Evolutionary conservation across 108 stramenopile species (phyloP), one percentile per base, ranked within the genome.

Genomic region (Mayamaea pseudoterrestris): DNA sequence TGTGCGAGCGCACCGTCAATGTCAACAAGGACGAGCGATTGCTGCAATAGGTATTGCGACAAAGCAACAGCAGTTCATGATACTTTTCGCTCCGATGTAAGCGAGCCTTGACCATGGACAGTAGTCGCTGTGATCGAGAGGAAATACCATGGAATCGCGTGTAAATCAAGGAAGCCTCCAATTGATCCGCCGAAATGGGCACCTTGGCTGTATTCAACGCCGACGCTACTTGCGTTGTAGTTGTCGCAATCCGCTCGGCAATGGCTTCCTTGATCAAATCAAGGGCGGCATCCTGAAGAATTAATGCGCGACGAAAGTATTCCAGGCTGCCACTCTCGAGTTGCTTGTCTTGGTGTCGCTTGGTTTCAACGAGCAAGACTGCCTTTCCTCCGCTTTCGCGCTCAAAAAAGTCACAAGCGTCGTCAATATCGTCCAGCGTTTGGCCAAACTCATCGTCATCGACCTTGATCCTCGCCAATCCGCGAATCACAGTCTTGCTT

Each of bases 131-230:
- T 45, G 73, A 78, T 2, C 89, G 55, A 12, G 65, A 71, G 11
- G 89, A 83, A 59, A 90, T 90, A 12, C 89, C 89, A 55, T 90
- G 83, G 50, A 83, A 90, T 12, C 89, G 76, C 9, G 89, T 90
- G 50, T 86, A 90, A 5, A 83, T 60, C 47, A 90, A 52, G 18
- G 75, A 78, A 0, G 89, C 89, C 54, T 90, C 89, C 53, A 90
- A 61, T 50, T 80, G 80, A 51, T 90, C 89, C 18, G 80, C 81
- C 1, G 68, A 60, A 37, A 90, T 60, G 9, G 81, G 78, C 2
- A 47, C 46, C 41, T 67, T 68, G 6, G 66, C 68, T 23, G 82
- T 41, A 53, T 80, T 55, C 42, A 90, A 54, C 5, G 76, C 80
- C 53, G 63, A 61, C 31, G 65, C 49, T 18, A 90, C 58, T 51